Base-by-base conservation (phyloP, 768 basidiomycete genomes). In the Boletus vermiculosoides region DNA sequence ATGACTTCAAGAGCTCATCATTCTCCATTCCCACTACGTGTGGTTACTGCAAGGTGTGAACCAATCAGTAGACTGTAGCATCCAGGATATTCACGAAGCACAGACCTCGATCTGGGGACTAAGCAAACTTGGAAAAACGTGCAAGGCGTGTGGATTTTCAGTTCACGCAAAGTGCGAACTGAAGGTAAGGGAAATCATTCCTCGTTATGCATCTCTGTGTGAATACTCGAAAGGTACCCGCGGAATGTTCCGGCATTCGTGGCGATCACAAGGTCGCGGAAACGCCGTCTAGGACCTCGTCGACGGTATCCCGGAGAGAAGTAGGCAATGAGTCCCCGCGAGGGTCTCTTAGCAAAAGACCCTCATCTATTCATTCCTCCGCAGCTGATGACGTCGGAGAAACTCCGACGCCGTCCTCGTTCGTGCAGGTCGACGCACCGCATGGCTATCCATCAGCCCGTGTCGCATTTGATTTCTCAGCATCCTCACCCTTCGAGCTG, bases 61-160 rank as follows among this genome's bases (percentile, higher is more conserved):
- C 18, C 36, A 25, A 25, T 50, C 30, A 48, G 31, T 25, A 13
- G 12, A 42, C 41, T 34, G 9, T 20, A 39, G 6, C 22, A n/a
- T 45, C 15, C 31, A 18, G 31, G 42, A 33, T 41, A 52, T 45
- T 62, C 33, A 71, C 45, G 23, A 39, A 20, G 30, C 30, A 34
- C 56, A 92, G 90, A 79, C 86, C 11, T 88, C 88, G 9, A 92
- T 94, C 31, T 93, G 92, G 91, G 92, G 92, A 10, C 75, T 93
- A 44, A 88, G 83, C 68, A 92, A 91, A 71, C 88, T 90, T 66
- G 92, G 92, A 34, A 93, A 92, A 74, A 90, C 87, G 7, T 93
- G 92, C 75, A 86, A 79, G 67, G 71, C 77, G 13, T 94, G 92
- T 67, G 85, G 87, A 1, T 71, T 93, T 49, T 86, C 87, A 20